phyloP scores from a whole-genome alignment of 2,329 filamentous ascomycete genomes.

The Paramyrothecium sp. region DNA sequence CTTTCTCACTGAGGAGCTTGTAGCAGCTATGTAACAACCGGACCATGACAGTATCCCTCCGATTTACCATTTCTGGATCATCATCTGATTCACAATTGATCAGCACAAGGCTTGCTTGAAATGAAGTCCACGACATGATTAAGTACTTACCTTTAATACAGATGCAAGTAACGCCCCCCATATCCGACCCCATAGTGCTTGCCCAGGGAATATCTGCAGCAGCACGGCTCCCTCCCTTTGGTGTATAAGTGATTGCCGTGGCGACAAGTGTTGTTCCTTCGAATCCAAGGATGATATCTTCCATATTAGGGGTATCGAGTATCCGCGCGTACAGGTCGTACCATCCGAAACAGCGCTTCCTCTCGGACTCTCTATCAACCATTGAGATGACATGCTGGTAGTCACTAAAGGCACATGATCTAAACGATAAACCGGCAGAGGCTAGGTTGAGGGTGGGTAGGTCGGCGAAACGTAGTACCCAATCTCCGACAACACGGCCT shows the following conservation, averaged over 20 bases:
- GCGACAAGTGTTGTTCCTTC: conserved; percentile 49
- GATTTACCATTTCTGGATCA: conserved; percentile 38
- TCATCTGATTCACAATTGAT: conserved; percentile 32
- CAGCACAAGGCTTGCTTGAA: conserved; percentile 6
- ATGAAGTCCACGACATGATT: neutral
- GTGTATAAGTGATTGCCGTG: conserved; percentile 52
- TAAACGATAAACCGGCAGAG: conserved; percentile 40
- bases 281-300: conserved; percentile 53
- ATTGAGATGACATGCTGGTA: conserved; percentile 46
- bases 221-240: conserved; percentile 42
- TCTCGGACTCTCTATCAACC: conserved; percentile 45
- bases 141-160: conserved; percentile 51
- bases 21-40: conserved; percentile 53
- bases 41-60: conserved; percentile 49
- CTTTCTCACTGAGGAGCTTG: conserved; percentile 41
- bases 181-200: conserved; percentile 43
- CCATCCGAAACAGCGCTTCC: conserved; percentile 52
- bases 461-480: conserved; percentile 51
- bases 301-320: conserved; percentile 43
- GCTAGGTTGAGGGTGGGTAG: conserved; percentile 41
- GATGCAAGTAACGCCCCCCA: conserved; percentile 60
- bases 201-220: conserved; percentile 57
- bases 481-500: conserved; percentile 51
- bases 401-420: conserved; percentile 43
- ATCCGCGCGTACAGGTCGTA: conserved; percentile 58